Evolutionary conservation across 768 basidiomycete species (phyloP).

Genomic region (Ramaria sp.): DNA sequence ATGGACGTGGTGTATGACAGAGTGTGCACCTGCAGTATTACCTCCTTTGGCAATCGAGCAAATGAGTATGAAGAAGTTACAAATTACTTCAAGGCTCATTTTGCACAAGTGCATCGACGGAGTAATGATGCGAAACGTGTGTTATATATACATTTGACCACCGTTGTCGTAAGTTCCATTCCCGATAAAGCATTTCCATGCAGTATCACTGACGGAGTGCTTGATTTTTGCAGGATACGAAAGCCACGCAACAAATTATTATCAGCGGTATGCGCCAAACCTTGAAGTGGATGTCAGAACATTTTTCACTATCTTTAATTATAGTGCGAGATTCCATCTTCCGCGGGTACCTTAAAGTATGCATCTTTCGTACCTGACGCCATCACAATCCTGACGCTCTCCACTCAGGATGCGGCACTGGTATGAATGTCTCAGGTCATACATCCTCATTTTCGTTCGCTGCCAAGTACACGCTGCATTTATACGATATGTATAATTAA

Average conservation of each 20-base stretch:
- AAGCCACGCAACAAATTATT: slow-evolving; percentile 68
- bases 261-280: slow-evolving; percentile 47
- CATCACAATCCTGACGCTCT: neutral
- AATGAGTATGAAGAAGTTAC: slow-evolving; percentile 63
- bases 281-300: neutral
- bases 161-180: slow-evolving; percentile 46
- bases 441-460: too few species aligned
- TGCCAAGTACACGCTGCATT: too few species aligned
- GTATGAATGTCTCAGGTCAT: neutral
- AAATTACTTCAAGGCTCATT: slow-evolving; percentile 79
- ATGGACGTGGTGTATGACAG: slow-evolving; percentile 5
- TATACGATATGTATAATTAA: too few species aligned
- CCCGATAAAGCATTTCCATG: slow-evolving; percentile 3
- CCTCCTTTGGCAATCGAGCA: slow-evolving; percentile 62
- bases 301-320: neutral
- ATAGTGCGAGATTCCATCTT: slow-evolving; percentile 67
- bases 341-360: slow-evolving; percentile 57
- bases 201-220: neutral
- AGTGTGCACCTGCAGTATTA: slow-evolving; percentile 38
- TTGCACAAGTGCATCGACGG: slow-evolving; percentile 60
- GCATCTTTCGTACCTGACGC: neutral
- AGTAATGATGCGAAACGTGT: slow-evolving; percentile 58
- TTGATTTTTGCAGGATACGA: slow-evolving; percentile 48
- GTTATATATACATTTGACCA: slow-evolving; percentile 70
- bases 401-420: slow-evolving; percentile 6